Percentiles rank a stretch among this genome's conserved stretches.
Conservation (phyloP, 495 filamentous ascomycete species). For the Penicillium bovifimosum region DNA sequence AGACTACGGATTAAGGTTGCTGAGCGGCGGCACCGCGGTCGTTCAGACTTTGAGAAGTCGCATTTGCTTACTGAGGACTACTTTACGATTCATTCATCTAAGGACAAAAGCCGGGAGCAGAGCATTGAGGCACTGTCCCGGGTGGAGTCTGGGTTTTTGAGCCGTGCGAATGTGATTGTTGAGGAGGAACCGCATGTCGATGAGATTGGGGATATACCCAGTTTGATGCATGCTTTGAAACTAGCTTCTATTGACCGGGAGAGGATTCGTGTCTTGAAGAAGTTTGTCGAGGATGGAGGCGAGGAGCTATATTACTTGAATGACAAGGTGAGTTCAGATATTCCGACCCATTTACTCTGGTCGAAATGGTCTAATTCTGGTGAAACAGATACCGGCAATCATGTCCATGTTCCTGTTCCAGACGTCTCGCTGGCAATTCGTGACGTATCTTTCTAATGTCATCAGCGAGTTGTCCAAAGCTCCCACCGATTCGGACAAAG, state of each 20-base stretch:
- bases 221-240: slow-evolving; percentile 59
- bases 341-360: not conserved
- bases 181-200: slow-evolving; percentile 38
- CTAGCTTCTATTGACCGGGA: slow-evolving; percentile 77
- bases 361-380: slow-evolving; percentile 7
- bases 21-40: slow-evolving; percentile 19
- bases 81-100: slow-evolving; percentile 67
- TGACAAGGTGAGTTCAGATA: slow-evolving; percentile 43
- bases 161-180: slow-evolving; percentile 21
- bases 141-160: slow-evolving; percentile 32
- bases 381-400: slow-evolving; percentile 64
- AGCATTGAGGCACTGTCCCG: slow-evolving; percentile 26
- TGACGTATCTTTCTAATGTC: slow-evolving; percentile 57
- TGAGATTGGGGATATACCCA: slow-evolving; percentile 60
- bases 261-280: slow-evolving; percentile 73
- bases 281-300: slow-evolving; percentile 71
- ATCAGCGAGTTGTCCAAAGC: slow-evolving; percentile 45
- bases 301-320: slow-evolving; percentile 76
- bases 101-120: slow-evolving; percentile 37
- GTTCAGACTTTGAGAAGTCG: slow-evolving; percentile 36
- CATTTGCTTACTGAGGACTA: slow-evolving; percentile 77
- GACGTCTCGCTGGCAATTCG: slow-evolving; percentile 70
- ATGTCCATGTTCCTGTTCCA: slow-evolving; percentile 88
- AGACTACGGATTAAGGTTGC: slow-evolving; percentile 63
- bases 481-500: slow-evolving; percentile 17